Base-by-base conservation (phyloP, 1,139 yeast genomes). In the Pichia sp. region DNA sequence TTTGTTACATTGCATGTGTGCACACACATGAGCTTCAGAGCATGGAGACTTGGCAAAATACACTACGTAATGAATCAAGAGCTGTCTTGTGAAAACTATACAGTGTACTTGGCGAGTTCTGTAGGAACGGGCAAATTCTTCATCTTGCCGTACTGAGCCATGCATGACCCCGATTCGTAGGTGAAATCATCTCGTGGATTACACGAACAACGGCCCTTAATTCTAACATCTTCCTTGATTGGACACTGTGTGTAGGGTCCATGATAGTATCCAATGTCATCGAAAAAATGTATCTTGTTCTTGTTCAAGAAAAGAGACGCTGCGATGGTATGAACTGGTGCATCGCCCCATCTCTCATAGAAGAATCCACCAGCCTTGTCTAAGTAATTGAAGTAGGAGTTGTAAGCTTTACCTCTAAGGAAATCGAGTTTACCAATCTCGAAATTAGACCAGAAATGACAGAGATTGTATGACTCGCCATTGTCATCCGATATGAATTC, bases 271-370 rank as follows among this genome's bases (percentile, higher is more conserved):
- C 94, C 94, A 30, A 84, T 72, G 48, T 84, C 88, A 38, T 74
- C 81, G 55, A 85, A 85, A 64, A 72, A 83, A 58, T 84, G 94
- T 33, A 85, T 63, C 52, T 80, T 72, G 42, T 69, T 67, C 52
- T 69, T 72, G 29, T 67, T 60, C 48, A 84, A 59, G 54, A 85
- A 75, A 39, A 83, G 62, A 0, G 93, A 66, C 2, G 86, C 94
- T 3, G 87, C 87, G 46, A 85, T 75, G 6, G 94, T 77, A 59
- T 85, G 95, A 19, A 85, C 75, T 6, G 95, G 95, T 0, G 95
- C 95, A 59, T 86, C 95, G 26, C 95, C 95, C 96, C 96, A 86
- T 56, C 95, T 69, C 58, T 86, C 95, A 58, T 86, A 86, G 62
- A 82, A 86, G 62, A 86, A 86, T 1, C 94, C 94, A 37, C 95